Evolutionary conservation across 495 filamentous ascomycete genomes (phyloP), one percentile per base, ranked within the genome.

Genomic region (Corynascus novoguineensis): DNA sequence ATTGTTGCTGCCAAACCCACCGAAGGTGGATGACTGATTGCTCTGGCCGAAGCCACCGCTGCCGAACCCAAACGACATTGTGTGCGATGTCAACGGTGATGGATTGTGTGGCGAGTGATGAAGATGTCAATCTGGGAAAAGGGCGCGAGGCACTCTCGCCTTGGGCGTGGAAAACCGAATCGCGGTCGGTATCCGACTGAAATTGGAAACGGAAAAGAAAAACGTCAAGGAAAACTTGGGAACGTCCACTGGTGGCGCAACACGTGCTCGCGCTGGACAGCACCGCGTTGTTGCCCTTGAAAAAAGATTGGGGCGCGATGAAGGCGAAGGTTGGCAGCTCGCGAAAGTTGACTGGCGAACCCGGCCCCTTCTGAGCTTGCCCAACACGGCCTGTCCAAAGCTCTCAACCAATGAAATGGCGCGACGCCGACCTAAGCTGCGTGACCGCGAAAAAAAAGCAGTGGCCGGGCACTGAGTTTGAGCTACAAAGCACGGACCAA

Each of bases 31-130:
- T 58, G 78, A 73, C 64, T 82, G 82, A 59, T 76, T 81, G 45
- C 63, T 62, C 62, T 80, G 75, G 65, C 84, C 83, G 69, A 86
- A 86, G 64, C 80, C 81, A 69, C 75, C 77, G 58, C 75, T 71
- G 58, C 71, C 70, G 64, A 76, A 59, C 49, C 58, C 72, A 62
- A 80, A 79, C 56, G 75, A 74, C 72, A 81, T 81, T 70, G 59
- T 76, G 58, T 48, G 54, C 47, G 46, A 51, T 46, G 51, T 40
- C 49, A 48, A 53, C 24, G 27, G 34, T 17, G 4, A 49, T 34
- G 22, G 27, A 50, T 17, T 45, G 12, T 15, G 49, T 57, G 32
- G 47, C 49, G 38, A 52, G 53, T 48, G 41, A 32, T 4, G 27
- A 27, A 25, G 31, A 0, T 49, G 48, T 31, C 21, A 24, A 9